phyloP scores from a whole-genome alignment of 2,329 filamentous ascomycete species.

The Dactylella cylindrospora region DNA sequence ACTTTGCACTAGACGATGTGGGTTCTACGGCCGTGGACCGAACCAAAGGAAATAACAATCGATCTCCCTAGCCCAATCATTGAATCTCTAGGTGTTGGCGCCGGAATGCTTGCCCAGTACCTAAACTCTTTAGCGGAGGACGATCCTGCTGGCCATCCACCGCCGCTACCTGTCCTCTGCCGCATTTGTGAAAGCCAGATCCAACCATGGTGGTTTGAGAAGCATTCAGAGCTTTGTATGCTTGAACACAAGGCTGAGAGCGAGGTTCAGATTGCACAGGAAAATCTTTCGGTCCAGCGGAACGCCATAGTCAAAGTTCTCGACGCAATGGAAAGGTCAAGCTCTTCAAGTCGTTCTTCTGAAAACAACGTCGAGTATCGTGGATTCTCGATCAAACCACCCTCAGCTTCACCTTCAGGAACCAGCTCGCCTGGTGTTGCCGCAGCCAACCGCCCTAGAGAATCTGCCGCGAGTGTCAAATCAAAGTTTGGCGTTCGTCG shows the following conservation, averaged over 20 bases:
- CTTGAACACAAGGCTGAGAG: slow-evolving; percentile 96
- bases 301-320: slow-evolving; percentile 93
- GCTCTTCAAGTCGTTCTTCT: slow-evolving; percentile 58
- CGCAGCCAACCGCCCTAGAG: slow-evolving; percentile 61
- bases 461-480: slow-evolving; percentile 19
- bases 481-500: slow-evolving; percentile 83
- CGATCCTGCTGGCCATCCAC: slow-evolving; percentile 73
- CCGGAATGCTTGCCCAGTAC: slow-evolving; percentile 91
- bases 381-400: slow-evolving; percentile 72
- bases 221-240: slow-evolving; percentile 92
- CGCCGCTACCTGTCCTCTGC: slow-evolving; percentile 82
- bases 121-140: slow-evolving; percentile 85
- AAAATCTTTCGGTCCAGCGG: slow-evolving; percentile 86
- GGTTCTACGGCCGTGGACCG: slow-evolving; percentile 93
- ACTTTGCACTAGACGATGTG: slow-evolving; percentile 77
- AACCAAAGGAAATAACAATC: slow-evolving; percentile 89
- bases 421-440: slow-evolving; percentile 63
- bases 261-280: slow-evolving; percentile 95
- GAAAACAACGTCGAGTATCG: slow-evolving; percentile 50
- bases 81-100: slow-evolving; percentile 89
- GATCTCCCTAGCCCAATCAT: slow-evolving; percentile 87
- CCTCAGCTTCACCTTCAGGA: slow-evolving; percentile 63
- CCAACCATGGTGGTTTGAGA: slow-evolving; percentile 99
- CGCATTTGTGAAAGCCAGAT: slow-evolving; percentile 98
- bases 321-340: slow-evolving; percentile 81